Conservation (phyloP, 1,284 basidiomycete genomes). For the Cryptococcus neoformans region DNA sequence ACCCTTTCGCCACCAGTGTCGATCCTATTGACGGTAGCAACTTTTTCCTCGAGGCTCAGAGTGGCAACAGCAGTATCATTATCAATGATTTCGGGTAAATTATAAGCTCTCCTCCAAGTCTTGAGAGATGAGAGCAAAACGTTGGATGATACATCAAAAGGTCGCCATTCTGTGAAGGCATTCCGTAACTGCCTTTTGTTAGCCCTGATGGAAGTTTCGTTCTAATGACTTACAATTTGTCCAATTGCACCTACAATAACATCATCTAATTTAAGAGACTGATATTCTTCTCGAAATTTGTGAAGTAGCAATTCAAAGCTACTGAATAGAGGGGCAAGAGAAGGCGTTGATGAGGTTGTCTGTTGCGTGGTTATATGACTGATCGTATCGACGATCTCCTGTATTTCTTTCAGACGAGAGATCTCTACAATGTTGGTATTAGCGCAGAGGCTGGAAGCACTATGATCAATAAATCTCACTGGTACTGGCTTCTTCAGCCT, state of each 20-base stretch:
- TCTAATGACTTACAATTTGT: constrained; percentile 58
- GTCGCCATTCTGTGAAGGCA: constrained; percentile 37
- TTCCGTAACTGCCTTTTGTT: constrained; percentile 15
- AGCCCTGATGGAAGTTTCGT: not conserved
- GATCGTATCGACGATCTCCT: constrained; percentile 68
- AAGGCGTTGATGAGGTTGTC: constrained; percentile 57
- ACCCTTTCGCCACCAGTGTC: constrained; percentile 23
- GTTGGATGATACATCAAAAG: constrained; percentile 38
- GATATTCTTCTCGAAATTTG: constrained; percentile 74
- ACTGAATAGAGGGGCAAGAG: constrained; percentile 66
- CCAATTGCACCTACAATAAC: constrained; percentile 86
- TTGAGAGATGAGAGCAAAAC: constrained; percentile 39
- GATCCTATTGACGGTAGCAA: not conserved
- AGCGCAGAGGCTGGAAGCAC: not conserved
- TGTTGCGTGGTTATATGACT: constrained; percentile 61
- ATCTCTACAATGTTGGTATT: constrained; percentile 56
- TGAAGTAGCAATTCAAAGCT: constrained; percentile 67
- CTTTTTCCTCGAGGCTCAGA: no score
- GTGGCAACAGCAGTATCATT: not conserved
- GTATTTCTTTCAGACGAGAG: constrained; percentile 67
- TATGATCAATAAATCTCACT: constrained; percentile 15
- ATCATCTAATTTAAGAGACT: constrained; percentile 77
- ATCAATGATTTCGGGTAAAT: constrained; percentile 17
- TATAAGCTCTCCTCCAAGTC: constrained; percentile 45
- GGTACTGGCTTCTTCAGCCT: constrained; percentile 58